Evolutionary conservation across 495 filamentous ascomycete genomes (phyloP).

Genomic region (Monascus purpureus): DNA sequence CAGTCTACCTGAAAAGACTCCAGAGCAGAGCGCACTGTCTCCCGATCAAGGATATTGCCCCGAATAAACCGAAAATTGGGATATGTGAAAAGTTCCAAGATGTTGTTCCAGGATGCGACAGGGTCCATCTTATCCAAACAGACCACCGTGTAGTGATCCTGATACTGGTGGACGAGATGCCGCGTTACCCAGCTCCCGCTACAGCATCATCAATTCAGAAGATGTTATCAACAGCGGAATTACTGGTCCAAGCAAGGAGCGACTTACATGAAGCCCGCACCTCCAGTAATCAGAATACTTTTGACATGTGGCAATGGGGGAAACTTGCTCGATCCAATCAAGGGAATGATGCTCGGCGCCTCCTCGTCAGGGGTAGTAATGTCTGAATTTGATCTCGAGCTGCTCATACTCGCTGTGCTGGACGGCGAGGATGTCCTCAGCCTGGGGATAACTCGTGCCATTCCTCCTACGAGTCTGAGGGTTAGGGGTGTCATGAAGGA

Average conservation of each 20-base stretch:
- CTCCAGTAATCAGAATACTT: not conserved
- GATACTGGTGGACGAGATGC: constrained; percentile 51
- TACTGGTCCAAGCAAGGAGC: not conserved
- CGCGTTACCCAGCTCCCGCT: constrained; percentile 62
- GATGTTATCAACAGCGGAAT: not conserved
- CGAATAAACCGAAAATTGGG: constrained; percentile 64
- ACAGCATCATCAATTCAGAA: not conserved
- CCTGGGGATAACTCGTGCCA: no score
- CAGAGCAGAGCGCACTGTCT: constrained; percentile 44
- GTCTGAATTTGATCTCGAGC: not conserved
- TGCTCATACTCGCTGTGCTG: no score
- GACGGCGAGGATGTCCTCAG: no score
- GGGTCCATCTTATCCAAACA: constrained; percentile 70
- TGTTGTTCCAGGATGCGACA: constrained; percentile 59
- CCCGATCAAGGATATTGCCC: constrained; percentile 51
- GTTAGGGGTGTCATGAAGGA: no score
- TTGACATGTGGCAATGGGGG: not conserved
- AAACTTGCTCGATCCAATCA: not conserved
- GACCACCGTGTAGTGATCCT: constrained; percentile 51
- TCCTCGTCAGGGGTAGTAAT: not conserved
- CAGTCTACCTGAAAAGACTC: constrained; percentile 53
- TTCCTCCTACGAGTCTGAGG: no score
- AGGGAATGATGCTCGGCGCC: not conserved
- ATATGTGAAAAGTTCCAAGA: constrained; percentile 39
- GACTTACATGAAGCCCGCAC: not conserved